These are phyloP conservation scores for Akanthomyces muscarius DNA, from an alignment of 2,329 filamentous ascomycete genomes.

Conservation along the genomic window DNA sequence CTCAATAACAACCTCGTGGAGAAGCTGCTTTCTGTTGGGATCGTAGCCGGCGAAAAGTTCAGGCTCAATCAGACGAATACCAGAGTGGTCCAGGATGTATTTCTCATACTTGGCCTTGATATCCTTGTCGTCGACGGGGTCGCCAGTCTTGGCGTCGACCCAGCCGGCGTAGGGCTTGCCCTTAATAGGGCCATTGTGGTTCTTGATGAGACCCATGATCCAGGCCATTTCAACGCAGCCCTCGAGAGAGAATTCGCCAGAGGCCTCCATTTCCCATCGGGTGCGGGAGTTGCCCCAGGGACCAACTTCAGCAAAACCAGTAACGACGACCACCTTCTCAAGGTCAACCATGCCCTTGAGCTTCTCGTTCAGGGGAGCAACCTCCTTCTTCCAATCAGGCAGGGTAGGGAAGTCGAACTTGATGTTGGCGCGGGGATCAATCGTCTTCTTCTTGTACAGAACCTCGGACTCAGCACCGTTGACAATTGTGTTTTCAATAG, in stretches of 20 bases:
- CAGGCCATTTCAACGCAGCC: constrained; percentile 99
- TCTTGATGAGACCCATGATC: constrained; percentile 99
- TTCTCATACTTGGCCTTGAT: constrained; percentile 98
- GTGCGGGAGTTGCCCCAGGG: constrained; percentile 99
- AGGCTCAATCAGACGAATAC: constrained; percentile 95
- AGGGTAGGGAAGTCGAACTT: constrained; percentile 92
- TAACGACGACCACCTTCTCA: constrained; percentile 96
- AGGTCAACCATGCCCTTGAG: constrained; percentile 98
- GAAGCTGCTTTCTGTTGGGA: constrained; percentile 95
- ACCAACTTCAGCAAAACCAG: constrained; percentile 91
- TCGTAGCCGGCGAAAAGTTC: constrained; percentile 97
- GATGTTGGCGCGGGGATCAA: constrained; percentile 94
- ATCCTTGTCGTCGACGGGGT: constrained; percentile 97
- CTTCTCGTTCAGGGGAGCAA: constrained; percentile 80
- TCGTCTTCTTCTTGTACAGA: constrained; percentile 89
- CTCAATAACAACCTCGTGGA: constrained; percentile 96
- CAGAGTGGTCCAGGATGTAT: constrained; percentile 90
- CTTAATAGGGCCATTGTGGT: constrained; percentile 94
- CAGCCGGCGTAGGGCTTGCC: constrained; percentile 94
- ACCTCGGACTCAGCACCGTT: constrained; percentile 90
- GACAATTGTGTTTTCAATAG: constrained; percentile 95
- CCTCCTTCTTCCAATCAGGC: constrained; percentile 86
- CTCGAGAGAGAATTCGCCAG: constrained; percentile 94
- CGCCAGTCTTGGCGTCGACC: constrained; percentile 91
- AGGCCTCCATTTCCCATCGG: constrained; percentile 98